These are phyloP conservation scores for Cichorium intybus DNA, from an alignment of 140 eudicot genomes.

Conservation along the genomic window DNA sequence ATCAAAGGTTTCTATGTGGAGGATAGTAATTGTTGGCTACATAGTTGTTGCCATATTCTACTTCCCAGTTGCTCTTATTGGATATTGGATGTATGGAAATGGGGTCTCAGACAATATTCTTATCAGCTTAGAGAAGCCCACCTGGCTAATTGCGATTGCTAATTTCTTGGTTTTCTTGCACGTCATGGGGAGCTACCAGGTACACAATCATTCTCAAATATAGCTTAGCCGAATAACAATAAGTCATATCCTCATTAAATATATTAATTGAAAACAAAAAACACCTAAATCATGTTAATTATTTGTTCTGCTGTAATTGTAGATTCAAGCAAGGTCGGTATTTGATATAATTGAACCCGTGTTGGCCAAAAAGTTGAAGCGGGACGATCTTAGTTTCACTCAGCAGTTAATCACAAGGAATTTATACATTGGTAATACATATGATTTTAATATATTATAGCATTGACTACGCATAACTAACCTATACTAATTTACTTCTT, in stretches of 20 bases:
- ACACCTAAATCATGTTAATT: too few relatives aligned
- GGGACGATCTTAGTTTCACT: conserved; percentile 51
- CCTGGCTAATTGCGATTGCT: conserved; percentile 56
- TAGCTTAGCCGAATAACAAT: too few relatives aligned
- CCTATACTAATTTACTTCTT: neutral
- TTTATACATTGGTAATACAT: conserved; percentile 52
- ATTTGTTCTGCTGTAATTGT: neutral
- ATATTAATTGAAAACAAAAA: too few relatives aligned
- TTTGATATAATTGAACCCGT: conserved; percentile 78
- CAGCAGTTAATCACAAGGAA: conserved; percentile 64
- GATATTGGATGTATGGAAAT: conserved; percentile 40
- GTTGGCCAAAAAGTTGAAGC: conserved; percentile 63
- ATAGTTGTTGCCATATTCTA: conserved; percentile 52
- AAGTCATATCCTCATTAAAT: too few relatives aligned
- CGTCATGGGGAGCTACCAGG: conserved; percentile 64
- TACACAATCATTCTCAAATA: too few relatives aligned
- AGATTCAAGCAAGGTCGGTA: conserved; percentile 85
- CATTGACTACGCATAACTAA: neutral
- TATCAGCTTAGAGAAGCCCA: conserved; percentile 30
- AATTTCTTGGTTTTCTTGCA: conserved; percentile 52
- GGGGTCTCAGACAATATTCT: conserved; percentile 39
- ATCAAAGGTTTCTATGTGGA: conserved; percentile 63
- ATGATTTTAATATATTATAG: neutral
- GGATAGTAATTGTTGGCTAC: conserved; percentile 46
- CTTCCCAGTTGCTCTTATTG: conserved; percentile 53